These are phyloP conservation scores for Aspergillus floridensis DNA, from an alignment of 2,329 filamentous ascomycete genomes.

Conservation along the genomic window DNA sequence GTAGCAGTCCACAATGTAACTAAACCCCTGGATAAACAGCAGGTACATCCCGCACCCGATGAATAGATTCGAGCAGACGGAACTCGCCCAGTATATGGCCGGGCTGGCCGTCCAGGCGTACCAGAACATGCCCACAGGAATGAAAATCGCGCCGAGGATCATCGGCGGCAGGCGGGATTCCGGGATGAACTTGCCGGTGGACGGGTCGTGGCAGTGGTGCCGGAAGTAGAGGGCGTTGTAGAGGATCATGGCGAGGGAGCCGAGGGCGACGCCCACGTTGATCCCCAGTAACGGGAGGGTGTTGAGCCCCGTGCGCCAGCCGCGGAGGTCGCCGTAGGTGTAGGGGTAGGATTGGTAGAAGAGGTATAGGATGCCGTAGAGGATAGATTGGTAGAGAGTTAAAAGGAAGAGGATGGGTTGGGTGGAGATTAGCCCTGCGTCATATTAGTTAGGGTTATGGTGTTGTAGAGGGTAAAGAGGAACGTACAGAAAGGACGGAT, in stretches of 20 bases:
- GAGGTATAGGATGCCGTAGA: not conserved
- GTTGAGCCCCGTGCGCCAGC: not conserved
- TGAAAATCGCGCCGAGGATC: slow-evolving; percentile 18
- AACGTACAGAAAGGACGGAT: not conserved
- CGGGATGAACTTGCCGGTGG: slow-evolving; percentile 4
- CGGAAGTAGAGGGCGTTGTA: slow-evolving; percentile 2
- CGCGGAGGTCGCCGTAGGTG: not conserved
- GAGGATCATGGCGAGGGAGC: not conserved
- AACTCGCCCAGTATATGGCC: slow-evolving; percentile 6
- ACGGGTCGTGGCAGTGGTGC: not conserved
- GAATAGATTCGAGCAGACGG: slow-evolving; percentile 40
- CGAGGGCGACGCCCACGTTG: not conserved
- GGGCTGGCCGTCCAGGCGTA: slow-evolving; percentile 21
- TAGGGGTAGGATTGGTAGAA: slow-evolving; percentile 2
- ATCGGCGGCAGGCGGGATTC: slow-evolving; percentile 20
- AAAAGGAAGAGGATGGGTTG: not conserved
- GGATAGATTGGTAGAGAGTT: not conserved
- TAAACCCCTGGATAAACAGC: slow-evolving; percentile 53
- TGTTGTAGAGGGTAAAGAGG: not conserved
- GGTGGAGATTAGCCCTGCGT: not conserved
- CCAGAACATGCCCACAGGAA: slow-evolving; percentile 28
- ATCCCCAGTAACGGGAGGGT: not conserved
- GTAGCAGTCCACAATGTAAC: slow-evolving; percentile 56
- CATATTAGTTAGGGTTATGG: not conserved
- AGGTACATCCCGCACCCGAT: slow-evolving; percentile 54